These are phyloP conservation scores for Acanthamoeba royreba DNA, from an alignment of 208 protist genomes.

Conservation along the genomic window DNA sequence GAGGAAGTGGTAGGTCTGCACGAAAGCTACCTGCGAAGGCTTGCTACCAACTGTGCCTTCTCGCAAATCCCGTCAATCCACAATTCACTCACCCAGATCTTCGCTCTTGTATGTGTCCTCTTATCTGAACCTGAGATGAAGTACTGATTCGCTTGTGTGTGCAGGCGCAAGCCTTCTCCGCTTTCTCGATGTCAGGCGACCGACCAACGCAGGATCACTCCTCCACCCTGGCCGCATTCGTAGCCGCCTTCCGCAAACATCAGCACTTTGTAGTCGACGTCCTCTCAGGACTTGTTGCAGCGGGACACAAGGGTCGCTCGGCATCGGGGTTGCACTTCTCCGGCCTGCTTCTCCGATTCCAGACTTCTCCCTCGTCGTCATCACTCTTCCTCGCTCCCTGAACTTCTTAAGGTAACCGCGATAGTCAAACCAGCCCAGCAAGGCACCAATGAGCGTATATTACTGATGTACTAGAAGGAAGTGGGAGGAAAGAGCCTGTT, in stretches of 20 bases:
- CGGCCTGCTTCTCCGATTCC: background rate
- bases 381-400: background rate
- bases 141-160: no score
- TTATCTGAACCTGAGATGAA: background rate
- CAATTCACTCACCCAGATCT: background rate
- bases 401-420: no score
- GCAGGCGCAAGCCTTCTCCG: background rate
- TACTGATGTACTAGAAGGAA: no score
- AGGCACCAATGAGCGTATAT: no score
- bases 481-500: no score
- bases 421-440: no score
- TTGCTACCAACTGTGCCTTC: background rate
- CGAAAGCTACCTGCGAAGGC: background rate
- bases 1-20: background rate
- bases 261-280: background rate
- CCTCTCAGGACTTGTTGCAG: background rate
- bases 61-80: background rate
- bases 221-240: background rate
- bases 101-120: background rate
- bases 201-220: background rate
- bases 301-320: background rate
- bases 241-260: background rate
- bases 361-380: background rate
- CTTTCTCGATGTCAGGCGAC: background rate
- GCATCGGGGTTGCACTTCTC: background rate